Evolutionary conservation across 176 grass and related monocot species (phyloP), one percentile per base, ranked within the genome.

Genomic region (Juncus inflexus): DNA sequence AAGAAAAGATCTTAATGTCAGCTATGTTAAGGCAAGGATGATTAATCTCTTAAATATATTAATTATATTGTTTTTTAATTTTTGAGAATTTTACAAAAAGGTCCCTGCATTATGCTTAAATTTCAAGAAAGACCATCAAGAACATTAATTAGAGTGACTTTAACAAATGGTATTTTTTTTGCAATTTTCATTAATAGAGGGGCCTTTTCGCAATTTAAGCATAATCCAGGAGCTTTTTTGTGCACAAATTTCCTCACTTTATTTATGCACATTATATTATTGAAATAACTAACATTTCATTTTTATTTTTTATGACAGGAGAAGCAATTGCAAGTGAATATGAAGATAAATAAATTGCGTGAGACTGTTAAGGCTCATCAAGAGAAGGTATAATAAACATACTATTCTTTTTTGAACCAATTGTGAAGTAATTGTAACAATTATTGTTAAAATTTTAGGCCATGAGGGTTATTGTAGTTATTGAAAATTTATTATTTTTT

Each of bases 291-390:
- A 40, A 74, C 40, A 65, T 76, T 42, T 37, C 61, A 6, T 7
- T 69, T 37, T 58, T 61, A 14, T 71, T 76, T 10, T 70, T 28
- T 28, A 47, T 52, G 53, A 40, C 77, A 99, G 95, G 95, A 99
- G 76, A 99, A 99, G 56, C 89, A 99, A 65, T 60, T 99, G 35
- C 87, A 90, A 47, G 84, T 99, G 47, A 99, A 99, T 83, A 94
- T 99, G 95, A 89, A 84, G 72, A 86, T 99, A 59, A 94, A 80
- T 64, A 92, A 89, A 73, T 73, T 99, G 38, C 86, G 95, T 12
- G 80, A 99, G 52, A 84, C 78, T 72, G 89, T 99, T 47, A 99
- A 94, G 80, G 89, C 80, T 0, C 95, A 87, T 19, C 95, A 99
- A 72, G 85, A 92, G 73, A 99, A 92, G 94, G 94, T 99, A 72